Evolutionary conservation across 345 rosid species (phyloP).

Genomic region (Camelina sativa): DNA sequence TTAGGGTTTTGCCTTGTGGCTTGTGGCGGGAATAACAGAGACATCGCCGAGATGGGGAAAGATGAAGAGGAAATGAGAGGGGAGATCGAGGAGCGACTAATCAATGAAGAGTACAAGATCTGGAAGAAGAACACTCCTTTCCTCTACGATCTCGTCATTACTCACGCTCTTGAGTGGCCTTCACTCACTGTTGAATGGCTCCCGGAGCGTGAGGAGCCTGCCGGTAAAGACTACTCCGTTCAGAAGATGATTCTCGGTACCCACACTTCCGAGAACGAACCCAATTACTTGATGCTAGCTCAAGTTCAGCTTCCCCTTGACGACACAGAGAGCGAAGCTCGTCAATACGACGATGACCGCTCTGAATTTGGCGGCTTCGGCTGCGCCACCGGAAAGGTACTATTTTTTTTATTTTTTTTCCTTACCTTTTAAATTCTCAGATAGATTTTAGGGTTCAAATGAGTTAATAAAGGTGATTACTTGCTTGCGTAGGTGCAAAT

Average conservation of each 20-base stretch:
- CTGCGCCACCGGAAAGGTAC: constrained; percentile 89
- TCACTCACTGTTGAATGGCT: constrained; percentile 98
- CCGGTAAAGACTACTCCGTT: constrained; percentile 89
- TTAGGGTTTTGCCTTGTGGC: constrained; percentile 42
- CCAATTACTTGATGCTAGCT: constrained; percentile 93
- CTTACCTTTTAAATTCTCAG: background rate
- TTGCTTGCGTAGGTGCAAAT: constrained; percentile 71
- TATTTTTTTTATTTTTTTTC: background rate
- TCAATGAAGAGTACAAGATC: constrained; percentile 97
- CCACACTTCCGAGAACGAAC: constrained; percentile 97
- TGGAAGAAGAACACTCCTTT: constrained; percentile 99
- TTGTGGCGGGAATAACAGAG: constrained; percentile 35
- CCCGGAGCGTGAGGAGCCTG: constrained; percentile 94
- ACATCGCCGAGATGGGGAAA: constrained; percentile 62
- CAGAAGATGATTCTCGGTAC: constrained; percentile 99
- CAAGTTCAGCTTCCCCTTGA: constrained; percentile 97
- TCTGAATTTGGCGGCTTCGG: constrained; percentile 85
- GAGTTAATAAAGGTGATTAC: background rate
- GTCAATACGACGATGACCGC: constrained; percentile 92
- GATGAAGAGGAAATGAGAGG: constrained; percentile 98
- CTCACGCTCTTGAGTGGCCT: constrained; percentile 99
- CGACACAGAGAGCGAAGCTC: constrained; percentile 88
- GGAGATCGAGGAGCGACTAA: constrained; percentile 88
- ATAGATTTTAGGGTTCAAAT: constrained; percentile 5
- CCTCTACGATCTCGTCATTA: constrained; percentile 92